Conservation (phyloP, 1,284 basidiomycete species). For the Microbotryum intermedium region DNA sequence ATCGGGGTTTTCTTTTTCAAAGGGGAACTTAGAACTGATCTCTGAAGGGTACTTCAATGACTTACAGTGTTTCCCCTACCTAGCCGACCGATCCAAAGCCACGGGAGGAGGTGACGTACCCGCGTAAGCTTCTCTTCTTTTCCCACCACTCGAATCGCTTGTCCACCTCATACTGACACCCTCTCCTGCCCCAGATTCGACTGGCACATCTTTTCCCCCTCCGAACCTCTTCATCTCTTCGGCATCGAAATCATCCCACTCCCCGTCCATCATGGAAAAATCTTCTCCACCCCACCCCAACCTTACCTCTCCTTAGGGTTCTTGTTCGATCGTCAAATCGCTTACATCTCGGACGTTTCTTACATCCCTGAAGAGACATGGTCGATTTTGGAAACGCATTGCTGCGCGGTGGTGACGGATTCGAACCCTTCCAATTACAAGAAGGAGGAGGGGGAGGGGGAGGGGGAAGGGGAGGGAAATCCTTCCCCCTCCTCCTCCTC, state of each 20-base stretch:
- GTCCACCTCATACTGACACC: neutral
- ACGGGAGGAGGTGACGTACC: slow-evolving; percentile 67
- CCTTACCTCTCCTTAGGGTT: slow-evolving; percentile 69
- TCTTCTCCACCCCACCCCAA: slow-evolving; percentile 40
- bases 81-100: slow-evolving; percentile 61
- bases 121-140: neutral
- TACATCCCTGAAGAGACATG: slow-evolving; percentile 61
- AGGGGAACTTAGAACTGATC: too few species aligned
- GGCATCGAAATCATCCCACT: slow-evolving; percentile 59
- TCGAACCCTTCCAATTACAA: too few species aligned
- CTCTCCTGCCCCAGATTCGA: slow-evolving; percentile 49
- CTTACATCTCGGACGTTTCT: slow-evolving; percentile 59
- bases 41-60: too few species aligned
- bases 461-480: slow-evolving; percentile 23
- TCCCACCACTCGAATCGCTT: neutral
- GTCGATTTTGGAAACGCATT: slow-evolving; percentile 32
- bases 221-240: slow-evolving; percentile 55
- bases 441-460: neutral
- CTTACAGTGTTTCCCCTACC: slow-evolving; percentile 57
- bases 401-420: neutral
- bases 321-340: slow-evolving; percentile 49
- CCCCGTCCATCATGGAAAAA: slow-evolving; percentile 45
- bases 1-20: too few species aligned
- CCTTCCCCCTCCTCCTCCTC: too few species aligned
- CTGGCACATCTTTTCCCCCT: slow-evolving; percentile 65